Conservation (phyloP, 345 rosid species). For the Camelina sativa region DNA sequence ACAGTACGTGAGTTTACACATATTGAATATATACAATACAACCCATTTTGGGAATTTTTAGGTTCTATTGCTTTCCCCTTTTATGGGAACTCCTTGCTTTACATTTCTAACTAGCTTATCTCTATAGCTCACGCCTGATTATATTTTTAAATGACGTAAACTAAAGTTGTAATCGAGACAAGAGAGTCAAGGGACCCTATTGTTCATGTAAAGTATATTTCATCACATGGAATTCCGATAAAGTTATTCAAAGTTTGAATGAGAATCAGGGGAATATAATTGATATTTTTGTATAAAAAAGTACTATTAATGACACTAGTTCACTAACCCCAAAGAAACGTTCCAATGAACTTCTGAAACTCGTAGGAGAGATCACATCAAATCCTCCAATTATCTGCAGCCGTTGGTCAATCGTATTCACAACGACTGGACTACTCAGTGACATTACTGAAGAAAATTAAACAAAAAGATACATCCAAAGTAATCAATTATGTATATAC, state of each 20-base stretch:
- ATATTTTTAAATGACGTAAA: conserved; percentile 7
- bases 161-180: conserved; percentile 36
- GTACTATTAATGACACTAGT: background rate
- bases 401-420: conserved; percentile 44
- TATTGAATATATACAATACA: background rate
- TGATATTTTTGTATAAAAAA: background rate
- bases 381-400: conserved; percentile 28
- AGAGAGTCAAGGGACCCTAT: conserved; percentile 39
- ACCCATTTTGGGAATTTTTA: background rate
- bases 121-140: conserved; percentile 1
- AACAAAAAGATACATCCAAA: conserved; percentile 41
- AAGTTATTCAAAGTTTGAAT: conserved; percentile 44
- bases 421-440: conserved; percentile 40
- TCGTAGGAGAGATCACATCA: conserved; percentile 35
- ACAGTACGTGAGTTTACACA: too few species aligned
- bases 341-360: conserved; percentile 35
- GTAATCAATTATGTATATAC: conserved; percentile 28
- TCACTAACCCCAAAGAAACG: conserved; percentile 30
- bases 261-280: conserved; percentile 25
- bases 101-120: background rate
- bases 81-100: background rate
- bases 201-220: conserved; percentile 39
- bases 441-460: conserved; percentile 6
- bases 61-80: background rate
- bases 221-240: conserved; percentile 40